Evolutionary conservation across 2,329 filamentous ascomycete genomes (phyloP).

Genomic region (Aphanoascus verrucosus): DNA sequence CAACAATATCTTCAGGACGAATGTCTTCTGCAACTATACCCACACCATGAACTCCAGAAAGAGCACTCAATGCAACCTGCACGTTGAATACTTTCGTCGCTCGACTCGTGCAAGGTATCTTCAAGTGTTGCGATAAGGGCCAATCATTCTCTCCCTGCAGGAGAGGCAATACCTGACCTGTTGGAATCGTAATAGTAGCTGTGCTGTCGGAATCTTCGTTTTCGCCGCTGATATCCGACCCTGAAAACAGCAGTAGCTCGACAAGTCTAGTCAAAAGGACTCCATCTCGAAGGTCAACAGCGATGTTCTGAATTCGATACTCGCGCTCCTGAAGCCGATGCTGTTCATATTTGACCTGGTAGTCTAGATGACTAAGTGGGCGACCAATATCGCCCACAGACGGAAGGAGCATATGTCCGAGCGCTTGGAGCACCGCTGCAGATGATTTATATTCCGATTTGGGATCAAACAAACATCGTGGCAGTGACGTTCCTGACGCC

Average conservation of each 20-base stretch:
- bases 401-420: slow-evolving; percentile 46
- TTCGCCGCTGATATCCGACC: slow-evolving; percentile 20
- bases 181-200: slow-evolving; percentile 38
- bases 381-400: slow-evolving; percentile 49
- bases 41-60: slow-evolving; percentile 37
- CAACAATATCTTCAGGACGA: slow-evolving; percentile 49
- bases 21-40: slow-evolving; percentile 35
- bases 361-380: slow-evolving; percentile 46
- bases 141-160: slow-evolving; percentile 30
- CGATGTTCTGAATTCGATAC: slow-evolving; percentile 50
- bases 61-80: slow-evolving; percentile 45
- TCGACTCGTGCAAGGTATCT: slow-evolving; percentile 46
- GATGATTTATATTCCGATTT: slow-evolving; percentile 49
- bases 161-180: slow-evolving; percentile 33
- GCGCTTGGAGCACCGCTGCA: slow-evolving; percentile 40
- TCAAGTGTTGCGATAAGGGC: slow-evolving; percentile 48
- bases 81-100: slow-evolving; percentile 51
- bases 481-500: slow-evolving; percentile 23
- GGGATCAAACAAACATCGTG: slow-evolving; percentile 41
- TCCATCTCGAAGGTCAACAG: slow-evolving; percentile 52
- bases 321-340: slow-evolving; percentile 48
- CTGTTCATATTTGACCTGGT: slow-evolving; percentile 45
- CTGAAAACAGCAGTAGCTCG: slow-evolving; percentile 45
- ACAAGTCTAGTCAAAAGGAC: slow-evolving; percentile 49
- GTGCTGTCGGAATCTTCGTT: slow-evolving; percentile 25